Evolutionary conservation across 2,329 filamentous ascomycete species (phyloP), one percentile per base, ranked within the genome.

Genomic region (Colletotrichum camelliae): DNA sequence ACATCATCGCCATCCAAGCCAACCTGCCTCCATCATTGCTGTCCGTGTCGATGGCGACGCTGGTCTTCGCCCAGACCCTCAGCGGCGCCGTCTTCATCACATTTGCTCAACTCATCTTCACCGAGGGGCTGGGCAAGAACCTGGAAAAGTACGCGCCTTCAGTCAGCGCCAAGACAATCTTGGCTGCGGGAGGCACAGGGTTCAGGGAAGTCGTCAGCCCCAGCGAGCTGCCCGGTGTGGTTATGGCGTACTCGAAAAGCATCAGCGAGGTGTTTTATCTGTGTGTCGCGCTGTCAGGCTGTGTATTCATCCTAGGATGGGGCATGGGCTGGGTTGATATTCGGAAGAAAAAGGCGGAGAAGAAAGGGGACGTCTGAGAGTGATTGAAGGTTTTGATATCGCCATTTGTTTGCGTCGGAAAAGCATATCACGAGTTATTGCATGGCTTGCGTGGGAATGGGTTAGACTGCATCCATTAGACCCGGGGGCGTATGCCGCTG

Each of bases 251-350:
- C 74, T 80, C 83, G 1, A 81, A 82, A 21, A 83, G 83, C 7
- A 79, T 86, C 2, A 76, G 78, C 29, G 74, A 77, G 5, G 81
- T 80, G 1, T 83, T 84, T 64, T 80, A 82, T 43, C 78, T 80
- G 27, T 81, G 82, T 7, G 80, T 83, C 2, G 85, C 81, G 0
- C 67, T 83, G n/a, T 80, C 81, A 4, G 80, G 76, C 13, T 76
- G 67, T 4, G 78, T 80, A 43, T 84, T 88, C 27, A 29, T 85
- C 1, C 79, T 83, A 2, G 80, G 82, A 1, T 86, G 84, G 78
- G 88, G 87, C 0, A 84, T 89, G 78, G 88, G 88, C 0, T 89
- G 86, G 83, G 84, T 84, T 13, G 85, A 87, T 77, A 82, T 89
- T 43, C 84, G 87, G 39, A 85, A 86, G 78, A 84, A 83, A 77